phyloP scores from a whole-genome alignment of 108 stramenopile genomes.

The Aureococcus anophagefferens region DNA sequence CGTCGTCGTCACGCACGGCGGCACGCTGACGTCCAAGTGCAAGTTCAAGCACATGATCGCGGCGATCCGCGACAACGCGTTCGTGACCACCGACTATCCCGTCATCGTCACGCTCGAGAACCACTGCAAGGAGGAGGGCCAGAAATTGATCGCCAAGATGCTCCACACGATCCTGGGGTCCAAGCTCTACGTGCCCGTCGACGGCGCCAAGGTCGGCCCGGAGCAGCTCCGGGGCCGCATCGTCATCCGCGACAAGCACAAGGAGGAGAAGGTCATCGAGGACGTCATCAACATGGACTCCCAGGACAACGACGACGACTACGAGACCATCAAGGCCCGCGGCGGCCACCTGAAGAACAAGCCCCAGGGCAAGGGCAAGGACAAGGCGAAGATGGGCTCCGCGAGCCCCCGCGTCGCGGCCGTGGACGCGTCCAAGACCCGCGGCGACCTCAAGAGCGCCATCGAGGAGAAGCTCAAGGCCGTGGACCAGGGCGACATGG shows the following conservation, averaged over 20 bases:
- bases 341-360: no score
- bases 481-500: conserved; percentile 3
- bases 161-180: conserved; percentile 44
- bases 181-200: conserved; percentile 52
- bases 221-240: conserved; percentile 23
- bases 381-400: conserved; percentile 25
- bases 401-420: no score
- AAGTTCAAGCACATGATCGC: conserved; percentile 57
- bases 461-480: conserved; percentile 38
- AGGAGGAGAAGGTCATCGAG: conserved; percentile 71
- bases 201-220: conserved; percentile 23
- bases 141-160: conserved; percentile 63
- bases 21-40: conserved; percentile 78
- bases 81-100: conserved; percentile 53
- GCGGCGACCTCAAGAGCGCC: no score
- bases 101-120: conserved; percentile 91
- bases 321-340: no score
- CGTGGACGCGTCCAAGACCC: no score
- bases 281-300: conserved; percentile 21
- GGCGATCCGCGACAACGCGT: conserved; percentile 54
- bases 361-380: background rate
- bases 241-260: conserved; percentile 50
- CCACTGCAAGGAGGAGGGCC: conserved; percentile 74
- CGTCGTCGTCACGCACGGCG: conserved; percentile 82
- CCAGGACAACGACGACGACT: no score